Conservation (phyloP, 495 filamentous ascomycete genomes). For the Amniculicola lignicola region DNA sequence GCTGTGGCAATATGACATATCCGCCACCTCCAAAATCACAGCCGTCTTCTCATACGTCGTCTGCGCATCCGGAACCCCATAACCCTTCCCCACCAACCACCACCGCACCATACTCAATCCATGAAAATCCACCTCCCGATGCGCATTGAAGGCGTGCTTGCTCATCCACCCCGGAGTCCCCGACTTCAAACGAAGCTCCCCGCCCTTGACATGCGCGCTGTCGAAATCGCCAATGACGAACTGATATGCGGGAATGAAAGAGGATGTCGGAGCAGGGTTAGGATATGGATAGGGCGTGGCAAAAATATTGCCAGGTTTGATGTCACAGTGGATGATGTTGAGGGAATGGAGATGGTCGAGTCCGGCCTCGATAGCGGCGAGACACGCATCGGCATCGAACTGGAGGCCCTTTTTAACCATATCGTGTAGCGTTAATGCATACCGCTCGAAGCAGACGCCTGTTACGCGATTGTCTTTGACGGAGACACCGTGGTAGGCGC, state of each 20-base stretch:
- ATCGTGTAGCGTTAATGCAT: neutral
- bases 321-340: constrained; percentile 1
- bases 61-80: neutral
- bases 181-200: neutral
- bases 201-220: neutral
- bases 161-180: neutral
- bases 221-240: constrained; percentile 3
- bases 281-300: neutral
- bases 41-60: neutral
- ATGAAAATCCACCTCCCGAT: constrained; percentile 1
- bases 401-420: neutral
- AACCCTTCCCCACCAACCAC: neutral
- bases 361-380: neutral
- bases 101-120: neutral
- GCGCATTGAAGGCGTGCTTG: neutral
- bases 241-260: neutral
- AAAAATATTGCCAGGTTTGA: neutral
- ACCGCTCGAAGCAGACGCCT: constrained; percentile 3
- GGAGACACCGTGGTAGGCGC: neutral
- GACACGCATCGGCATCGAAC: neutral
- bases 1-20: too few relatives aligned
- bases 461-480: neutral
- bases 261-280: too few relatives aligned
- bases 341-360: constrained; percentile 8
- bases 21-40: neutral